Base-by-base conservation (phyloP, 129 eudicot genomes). In the Saposhnikovia divaricata region DNA sequence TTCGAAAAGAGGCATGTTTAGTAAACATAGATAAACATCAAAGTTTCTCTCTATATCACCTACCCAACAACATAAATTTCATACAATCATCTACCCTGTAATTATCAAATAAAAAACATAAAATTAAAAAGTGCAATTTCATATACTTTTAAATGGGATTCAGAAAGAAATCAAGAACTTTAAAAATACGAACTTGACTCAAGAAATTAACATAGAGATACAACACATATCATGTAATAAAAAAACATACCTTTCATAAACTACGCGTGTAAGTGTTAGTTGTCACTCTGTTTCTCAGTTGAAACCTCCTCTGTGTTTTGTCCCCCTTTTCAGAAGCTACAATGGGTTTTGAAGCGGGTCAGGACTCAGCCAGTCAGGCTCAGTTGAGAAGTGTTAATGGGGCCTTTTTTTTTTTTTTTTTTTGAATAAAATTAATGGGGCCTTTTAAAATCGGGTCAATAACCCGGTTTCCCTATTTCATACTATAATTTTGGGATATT, bases 1-100 rank as follows among this genome's bases (percentile, higher is more conserved):
- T 81, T 65, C 77, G 68, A 74, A 51, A 75, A 47, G 80, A 15
- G 61, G 45, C 81, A 78, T 57, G 79, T 48, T 81, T 80, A 78
- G 79, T 61, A 84, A 77, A 84, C 92, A 90, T 90, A 78, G 74
- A 83, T 75, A 47, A 74, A 21, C 75, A 75, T 43, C 74, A 75
- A 74, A 43, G 5, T 34, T 34, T 9, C 79, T 74, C 27, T 12
- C 25, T 69, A 68, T 16, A 6, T n/a, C 46, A 66, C 21, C 25
- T 42, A 9, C 69, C 82, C 51, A 45, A 79, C 66, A 79, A 79
- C 23, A 38, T 12, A 34, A 14, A n/a, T 12, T 46, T 50, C 43
- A 48, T 4, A 19, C 23, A 4, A 71, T 50, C 28, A 18, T 69
- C 61, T 51, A 72, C 4, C 51, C n/a, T n/a, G 57, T 4, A 9